Evolutionary conservation across 495 filamentous ascomycete species (phyloP).

Genomic region (Hypoxylon trugodes): DNA sequence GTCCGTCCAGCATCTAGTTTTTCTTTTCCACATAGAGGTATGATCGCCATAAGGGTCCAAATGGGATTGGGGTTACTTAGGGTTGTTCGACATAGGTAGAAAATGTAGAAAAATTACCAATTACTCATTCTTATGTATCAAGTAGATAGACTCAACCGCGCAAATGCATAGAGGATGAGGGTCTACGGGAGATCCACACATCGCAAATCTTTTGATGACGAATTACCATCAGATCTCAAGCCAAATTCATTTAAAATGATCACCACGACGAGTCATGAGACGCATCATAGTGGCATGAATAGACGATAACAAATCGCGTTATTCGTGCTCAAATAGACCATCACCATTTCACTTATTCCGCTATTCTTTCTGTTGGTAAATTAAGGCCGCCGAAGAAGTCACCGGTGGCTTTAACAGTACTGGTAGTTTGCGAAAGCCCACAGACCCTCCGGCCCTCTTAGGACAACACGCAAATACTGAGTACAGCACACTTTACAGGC

Average conservation of each 20-base stretch:
- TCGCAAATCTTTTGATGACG: slow-evolving; percentile 34
- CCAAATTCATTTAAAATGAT: slow-evolving; percentile 5
- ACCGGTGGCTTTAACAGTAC: too few species aligned
- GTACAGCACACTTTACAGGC: too few species aligned
- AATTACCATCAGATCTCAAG: background rate
- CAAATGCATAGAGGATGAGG: background rate
- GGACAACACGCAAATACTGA: too few species aligned
- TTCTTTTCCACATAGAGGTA: slow-evolving; percentile 17
- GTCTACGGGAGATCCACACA: slow-evolving; percentile 17
- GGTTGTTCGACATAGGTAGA: slow-evolving; percentile 7
- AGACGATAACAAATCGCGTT: too few species aligned
- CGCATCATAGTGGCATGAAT: background rate
- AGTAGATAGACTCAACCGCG: slow-evolving; percentile 1
- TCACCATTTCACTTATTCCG: slow-evolving; percentile 1
- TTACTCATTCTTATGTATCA: background rate
- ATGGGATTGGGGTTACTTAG: slow-evolving; percentile 4
- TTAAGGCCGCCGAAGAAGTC: too few species aligned
- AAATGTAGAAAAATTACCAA: too few species aligned
- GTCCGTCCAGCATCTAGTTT: slow-evolving; percentile 8
- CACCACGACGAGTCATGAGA: background rate
- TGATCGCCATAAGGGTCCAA: slow-evolving; percentile 32
- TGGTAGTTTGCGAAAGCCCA: too few species aligned
- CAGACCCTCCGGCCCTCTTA: too few species aligned
- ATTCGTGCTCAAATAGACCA: slow-evolving; percentile 7
- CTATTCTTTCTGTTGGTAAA: background rate